Base-by-base conservation (phyloP, 2,329 filamentous ascomycete genomes). In the Emericellopsis cladophorae region DNA sequence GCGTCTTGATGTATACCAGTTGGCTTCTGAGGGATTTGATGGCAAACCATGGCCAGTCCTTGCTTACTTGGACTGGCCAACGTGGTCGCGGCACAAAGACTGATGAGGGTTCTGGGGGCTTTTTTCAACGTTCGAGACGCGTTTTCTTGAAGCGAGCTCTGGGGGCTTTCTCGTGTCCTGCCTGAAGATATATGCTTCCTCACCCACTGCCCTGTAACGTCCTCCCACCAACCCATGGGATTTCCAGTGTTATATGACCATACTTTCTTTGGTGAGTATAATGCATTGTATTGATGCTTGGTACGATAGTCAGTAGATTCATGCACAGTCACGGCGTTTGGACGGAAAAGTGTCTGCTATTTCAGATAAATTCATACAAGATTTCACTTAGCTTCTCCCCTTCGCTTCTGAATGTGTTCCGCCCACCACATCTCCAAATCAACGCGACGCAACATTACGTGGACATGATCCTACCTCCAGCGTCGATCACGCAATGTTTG, bases 121-220 rank as follows among this genome's bases (percentile, higher is more conserved):
- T 35, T 43, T 35, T 40, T 24, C 39, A 45, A 29, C 26, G 26
- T 29, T 45, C 40, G 39, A 39, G 46, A 48, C 44, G 48, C 43
- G 37, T 46, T 43, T 45, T 43, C 47, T 44, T 51, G 45, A 43
- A 37, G 42, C 46, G 43, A 41, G 46, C 34, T 40, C 39, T 23
- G 31, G 39, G 39, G 39, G 39, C 15, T 35, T 40, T 40, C 22
- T 39, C 39, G 35, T 40, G 21, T 18, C 21, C 29, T 35, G 37
- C 37, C 22, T 21, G 24, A 11, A 22, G 23, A 37, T 16, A 26
- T 21, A 12, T 10, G 5, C 36, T 12, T 18, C 21, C 21, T 37
- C 14, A 15, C 26, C 26, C 9, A 12, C 26, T 9, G 12, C 8
- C 26, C 26, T 29, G 26, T 29, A 29, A 12, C 7, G 26, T 29